Percentiles rank a stretch among this genome's conserved stretches.
Conservation (phyloP, 768 basidiomycete species). For the Neoboletus brunneissimus region DNA sequence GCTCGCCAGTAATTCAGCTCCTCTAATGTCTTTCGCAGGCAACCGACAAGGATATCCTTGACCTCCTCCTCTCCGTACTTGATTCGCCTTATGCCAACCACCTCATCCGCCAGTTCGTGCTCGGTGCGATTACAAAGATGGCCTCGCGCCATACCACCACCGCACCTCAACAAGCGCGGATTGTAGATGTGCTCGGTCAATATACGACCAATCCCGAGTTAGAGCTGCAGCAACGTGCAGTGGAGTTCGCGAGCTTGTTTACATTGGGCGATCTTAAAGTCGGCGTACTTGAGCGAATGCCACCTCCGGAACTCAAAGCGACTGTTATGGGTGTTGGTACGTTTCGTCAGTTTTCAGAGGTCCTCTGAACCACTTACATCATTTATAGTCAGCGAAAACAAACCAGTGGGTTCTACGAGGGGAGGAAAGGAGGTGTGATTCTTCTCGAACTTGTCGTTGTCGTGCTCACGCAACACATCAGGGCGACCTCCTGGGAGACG, state of each 20-base stretch:
- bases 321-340: slow-evolving; percentile 91
- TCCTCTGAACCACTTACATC: not conserved
- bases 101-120: slow-evolving; percentile 87
- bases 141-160: slow-evolving; percentile 74
- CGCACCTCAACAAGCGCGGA: slow-evolving; percentile 68
- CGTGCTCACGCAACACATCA: slow-evolving; percentile 11
- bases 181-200: slow-evolving; percentile 70
- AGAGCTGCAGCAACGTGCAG: slow-evolving; percentile 92
- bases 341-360: slow-evolving; percentile 20
- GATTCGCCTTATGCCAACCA: slow-evolving; percentile 94
- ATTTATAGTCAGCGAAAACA: slow-evolving; percentile 83
- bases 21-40: slow-evolving; percentile 42
- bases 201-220: slow-evolving; percentile 89
- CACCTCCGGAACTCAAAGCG: slow-evolving; percentile 96
- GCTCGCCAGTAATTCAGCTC: not conserved
- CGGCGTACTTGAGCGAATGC: slow-evolving; percentile 97
- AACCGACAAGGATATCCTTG: slow-evolving; percentile 78
- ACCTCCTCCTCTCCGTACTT: slow-evolving; percentile 81
- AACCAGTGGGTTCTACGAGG: slow-evolving; percentile 89
- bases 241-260: slow-evolving; percentile 90
- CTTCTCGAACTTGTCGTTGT: not conserved
- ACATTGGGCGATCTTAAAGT: slow-evolving; percentile 67
- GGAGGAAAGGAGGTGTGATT: slow-evolving; percentile 65
- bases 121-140: slow-evolving; percentile 87
- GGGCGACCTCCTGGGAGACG: slow-evolving; percentile 84